Base-by-base conservation (phyloP, 805 yeast species). In the Myxozyma vanderwaltii region DNA sequence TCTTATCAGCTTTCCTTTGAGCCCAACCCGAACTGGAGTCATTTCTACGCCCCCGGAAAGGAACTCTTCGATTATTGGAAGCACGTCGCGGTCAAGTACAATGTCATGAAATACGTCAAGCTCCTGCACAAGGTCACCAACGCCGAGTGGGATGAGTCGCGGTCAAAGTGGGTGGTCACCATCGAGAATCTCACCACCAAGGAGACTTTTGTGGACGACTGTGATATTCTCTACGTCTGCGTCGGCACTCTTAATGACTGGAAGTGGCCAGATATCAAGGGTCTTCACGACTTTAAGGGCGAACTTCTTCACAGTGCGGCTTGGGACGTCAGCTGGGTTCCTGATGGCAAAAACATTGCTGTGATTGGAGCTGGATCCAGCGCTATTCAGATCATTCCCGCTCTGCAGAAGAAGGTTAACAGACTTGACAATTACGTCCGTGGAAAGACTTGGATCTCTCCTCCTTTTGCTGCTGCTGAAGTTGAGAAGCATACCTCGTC, bases 331-430 rank as follows among this genome's bases (percentile, higher is more conserved):
- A 63, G 59, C 7, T 59, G 61, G 36, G 68, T 63, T 26, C 59
- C 64, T 36, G 57, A 40, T 35, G 69, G 63, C 35, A 73, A 74
- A 56, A 59, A 57, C 7, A 65, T 72, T 2, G 71, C 72, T 15
- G 66, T 74, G 1, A 65, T 75, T 19, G 78, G 79, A 2, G 68
- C 66, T 46, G 74, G 76, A 7, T 66, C 77, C 2, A 69, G 74
- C 15, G 77, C 75, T 3, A 67, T 71, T 17, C 75, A 73, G 61
- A 59, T 71, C n/a, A 59, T 70, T 17, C 74, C 74, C 3, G 56
- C 61, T 21, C 46, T 71, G 12, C 66, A 59, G 26, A 47, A 50
- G 17, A 56, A 61, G 8, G 73, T 69, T 15, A 61, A 60, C 54
- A 59, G 55, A 8, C 51, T 59, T 43, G 69, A 68, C 63, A 61